Evolutionary conservation across 441 rosid species (phyloP), one percentile per base, ranked within the genome.

Genomic region (Gossypium trilobum): DNA sequence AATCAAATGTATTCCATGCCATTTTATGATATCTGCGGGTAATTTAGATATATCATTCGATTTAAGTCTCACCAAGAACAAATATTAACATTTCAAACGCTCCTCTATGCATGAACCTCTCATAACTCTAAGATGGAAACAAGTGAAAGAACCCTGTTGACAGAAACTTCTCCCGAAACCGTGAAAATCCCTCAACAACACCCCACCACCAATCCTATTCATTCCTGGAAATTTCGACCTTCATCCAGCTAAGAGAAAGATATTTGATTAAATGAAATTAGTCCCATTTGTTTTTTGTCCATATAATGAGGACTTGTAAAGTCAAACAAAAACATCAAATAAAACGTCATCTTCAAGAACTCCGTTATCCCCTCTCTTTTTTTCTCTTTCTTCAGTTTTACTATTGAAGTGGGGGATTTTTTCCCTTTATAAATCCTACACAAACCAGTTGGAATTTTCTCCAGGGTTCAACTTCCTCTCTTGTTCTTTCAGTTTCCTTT

Each of bases 251-350:
- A 6, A 6, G 39, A 33, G 1, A 20, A 54, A 17, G 5, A 19
- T 7, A 54, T 54, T 33, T 54, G 42, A n/a, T 50, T 16, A 51
- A 11, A 17, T 16, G 46, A 29, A 51, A 29, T 27, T 29, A 16
- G 44, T 54, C 60, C 16, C 0, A 58, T 72, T 73, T 66, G 33
- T 16, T 14, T 60, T 39, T 10, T 61, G 1, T 70, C 13, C 10
- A 2, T 9, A 4, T 16, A n/a, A 1, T n/a, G 20, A 29, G 19
- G 62, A 68, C 61, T 42, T 8, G 14, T 2, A 31, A 71, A 76
- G 75, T 72, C 79, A 76, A 76, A 76, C 68, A 48, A 76, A 64
- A 65, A 57, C 52, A 13, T 44, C 51, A 55, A 69, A 39, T 19
- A 75, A 46, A 56, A 76, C 52, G 71, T 71, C 54, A 4, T n/a